A percentile compares a stretch with the other conserved stretches of the same genome.
phyloP scores from a whole-genome alignment of 2,329 filamentous ascomycete genomes.

The Tolypocladium sp. region DNA sequence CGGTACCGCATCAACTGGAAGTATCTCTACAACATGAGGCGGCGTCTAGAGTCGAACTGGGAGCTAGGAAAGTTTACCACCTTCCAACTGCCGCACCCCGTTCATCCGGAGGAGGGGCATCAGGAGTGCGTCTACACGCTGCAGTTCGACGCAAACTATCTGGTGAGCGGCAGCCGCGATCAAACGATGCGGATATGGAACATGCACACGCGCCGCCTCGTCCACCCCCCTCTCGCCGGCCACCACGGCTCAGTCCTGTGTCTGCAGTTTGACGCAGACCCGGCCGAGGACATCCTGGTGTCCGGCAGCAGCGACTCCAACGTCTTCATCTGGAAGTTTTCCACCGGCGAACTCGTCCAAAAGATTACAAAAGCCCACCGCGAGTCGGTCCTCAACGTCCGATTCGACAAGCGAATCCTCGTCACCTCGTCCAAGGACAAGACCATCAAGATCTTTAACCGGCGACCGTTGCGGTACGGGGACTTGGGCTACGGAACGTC shows the following conservation, averaged over 20 bases:
- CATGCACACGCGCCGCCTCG: conserved; percentile 69
- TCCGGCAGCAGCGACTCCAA: conserved; percentile 90
- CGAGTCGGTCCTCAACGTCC: conserved; percentile 88
- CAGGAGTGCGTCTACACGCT: conserved; percentile 91
- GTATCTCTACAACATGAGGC: conserved; percentile 82
- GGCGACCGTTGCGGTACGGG: conserved; percentile 53
- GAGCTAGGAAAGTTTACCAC: conserved; percentile 70
- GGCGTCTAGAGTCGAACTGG: conserved; percentile 85
- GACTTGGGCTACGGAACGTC: conserved; percentile 44
- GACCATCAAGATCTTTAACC: conserved; percentile 93
- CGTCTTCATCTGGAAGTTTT: conserved; percentile 89
- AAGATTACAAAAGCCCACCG: conserved; percentile 67
- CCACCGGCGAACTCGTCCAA: conserved; percentile 75
- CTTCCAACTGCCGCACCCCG: conserved; percentile 84
- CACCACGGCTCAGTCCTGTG: conserved; percentile 86
- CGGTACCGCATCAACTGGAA: conserved; percentile 77
- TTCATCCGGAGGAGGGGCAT: conserved; percentile 73
- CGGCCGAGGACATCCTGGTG: conserved; percentile 84
- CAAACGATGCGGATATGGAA: conserved; percentile 85
- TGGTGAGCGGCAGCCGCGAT: conserved; percentile 91
- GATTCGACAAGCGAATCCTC: conserved; percentile 83
- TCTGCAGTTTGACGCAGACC: conserved; percentile 84
- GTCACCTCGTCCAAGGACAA: conserved; percentile 98
- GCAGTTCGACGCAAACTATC: conserved; percentile 74
- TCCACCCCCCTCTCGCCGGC: conserved; percentile 61